These are phyloP conservation scores for Colletotrichum liriopes DNA, from an alignment of 2,329 filamentous ascomycete genomes.

Conservation along the genomic window DNA sequence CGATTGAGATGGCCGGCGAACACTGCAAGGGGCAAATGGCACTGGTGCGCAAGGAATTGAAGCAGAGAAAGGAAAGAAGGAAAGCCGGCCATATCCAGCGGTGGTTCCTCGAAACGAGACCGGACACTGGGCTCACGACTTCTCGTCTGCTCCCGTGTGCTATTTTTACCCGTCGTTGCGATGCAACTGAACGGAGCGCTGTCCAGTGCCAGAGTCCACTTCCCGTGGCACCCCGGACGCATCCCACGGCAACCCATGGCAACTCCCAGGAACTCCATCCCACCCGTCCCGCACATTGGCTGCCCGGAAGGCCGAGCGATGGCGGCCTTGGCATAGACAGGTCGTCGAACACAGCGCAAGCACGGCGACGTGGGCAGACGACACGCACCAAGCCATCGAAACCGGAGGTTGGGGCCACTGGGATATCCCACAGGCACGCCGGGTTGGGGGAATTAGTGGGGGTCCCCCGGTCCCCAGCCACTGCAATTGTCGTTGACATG, in stretches of 20 bases:
- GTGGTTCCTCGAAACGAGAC: neutral
- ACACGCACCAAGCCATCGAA: neutral
- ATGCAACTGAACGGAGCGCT: neutral
- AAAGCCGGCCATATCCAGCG: too few species aligned
- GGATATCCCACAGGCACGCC: neutral
- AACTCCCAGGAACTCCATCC: neutral
- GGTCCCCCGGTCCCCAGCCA: constrained; percentile 7
- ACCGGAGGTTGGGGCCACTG: neutral
- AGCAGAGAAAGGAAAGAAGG: too few species aligned
- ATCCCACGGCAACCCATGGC: neutral
- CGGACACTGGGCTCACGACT: neutral
- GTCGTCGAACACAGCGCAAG: neutral
- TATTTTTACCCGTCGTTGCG: neutral
- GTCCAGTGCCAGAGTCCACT: neutral
- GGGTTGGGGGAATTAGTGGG: neutral
- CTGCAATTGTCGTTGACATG: constrained; percentile 19
- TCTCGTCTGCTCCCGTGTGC: neutral
- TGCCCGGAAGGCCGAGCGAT: neutral
- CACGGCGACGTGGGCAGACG: neutral
- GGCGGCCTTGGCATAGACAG: too few species aligned
- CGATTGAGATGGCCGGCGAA: too few species aligned
- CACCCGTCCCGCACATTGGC: neutral
- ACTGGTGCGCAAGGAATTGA: too few species aligned
- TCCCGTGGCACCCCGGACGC: constrained; percentile 4
- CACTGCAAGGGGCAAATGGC: too few species aligned